Evolutionary conservation across 768 basidiomycete species (phyloP).

Genomic region (Tubosaeta sp.): DNA sequence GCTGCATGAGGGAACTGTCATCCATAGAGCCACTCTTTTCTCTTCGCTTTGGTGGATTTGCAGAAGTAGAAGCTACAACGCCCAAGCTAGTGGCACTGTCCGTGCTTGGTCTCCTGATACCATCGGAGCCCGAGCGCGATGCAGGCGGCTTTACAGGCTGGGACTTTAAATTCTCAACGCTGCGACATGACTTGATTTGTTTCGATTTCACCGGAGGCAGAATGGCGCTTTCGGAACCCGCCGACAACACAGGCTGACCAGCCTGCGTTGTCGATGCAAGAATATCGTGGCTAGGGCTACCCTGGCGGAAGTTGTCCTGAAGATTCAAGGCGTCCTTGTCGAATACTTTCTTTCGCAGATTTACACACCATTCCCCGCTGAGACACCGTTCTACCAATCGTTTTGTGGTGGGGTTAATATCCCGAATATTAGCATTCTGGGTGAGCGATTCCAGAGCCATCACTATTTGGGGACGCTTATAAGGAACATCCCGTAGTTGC

Average conservation of each 20-base stretch:
- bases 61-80: constrained; percentile 25
- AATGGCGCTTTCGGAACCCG: constrained; percentile 17
- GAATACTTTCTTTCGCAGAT: constrained; percentile 45
- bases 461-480: constrained; percentile 90
- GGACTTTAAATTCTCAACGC: constrained; percentile 54
- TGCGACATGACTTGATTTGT: constrained; percentile 58
- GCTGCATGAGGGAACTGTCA: constrained; percentile 19
- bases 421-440: constrained; percentile 69
- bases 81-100: constrained; percentile 33
- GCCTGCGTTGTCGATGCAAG: constrained; percentile 35
- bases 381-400: constrained; percentile 92
- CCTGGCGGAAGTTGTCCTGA: constrained; percentile 30
- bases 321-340: constrained; percentile 25
- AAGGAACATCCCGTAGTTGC: constrained; percentile 77
- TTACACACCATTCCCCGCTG: constrained; percentile 79
- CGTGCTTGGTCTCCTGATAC: constrained; percentile 38
- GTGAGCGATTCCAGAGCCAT: constrained; percentile 75
- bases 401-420: constrained; percentile 82
- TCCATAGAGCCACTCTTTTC: constrained; percentile 28
- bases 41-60: constrained; percentile 14
- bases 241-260: background rate
- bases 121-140: constrained; percentile 33
- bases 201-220: constrained; percentile 32
- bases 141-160: constrained; percentile 24
- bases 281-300: constrained; percentile 43